Evolutionary conservation across 2,329 filamentous ascomycete genomes (phyloP).

Genomic region (Coniochaeta sp.): DNA sequence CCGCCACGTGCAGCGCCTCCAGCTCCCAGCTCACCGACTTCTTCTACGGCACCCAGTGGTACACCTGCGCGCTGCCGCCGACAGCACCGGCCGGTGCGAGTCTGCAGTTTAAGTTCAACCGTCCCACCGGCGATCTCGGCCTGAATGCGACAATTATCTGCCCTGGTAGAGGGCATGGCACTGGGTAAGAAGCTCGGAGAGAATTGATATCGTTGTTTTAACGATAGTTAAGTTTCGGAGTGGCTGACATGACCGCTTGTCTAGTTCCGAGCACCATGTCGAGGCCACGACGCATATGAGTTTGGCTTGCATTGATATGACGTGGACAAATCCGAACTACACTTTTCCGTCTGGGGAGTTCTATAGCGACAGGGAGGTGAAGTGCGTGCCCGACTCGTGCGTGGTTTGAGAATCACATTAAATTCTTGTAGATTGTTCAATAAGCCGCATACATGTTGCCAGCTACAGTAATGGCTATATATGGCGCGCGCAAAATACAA

Average conservation of each 20-base stretch:
- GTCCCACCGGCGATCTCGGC: neutral
- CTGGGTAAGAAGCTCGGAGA: neutral
- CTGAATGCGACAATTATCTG: neutral
- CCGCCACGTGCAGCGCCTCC: constrained; percentile 28
- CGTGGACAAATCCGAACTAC: neutral
- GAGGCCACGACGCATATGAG: neutral
- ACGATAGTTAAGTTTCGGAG: neutral
- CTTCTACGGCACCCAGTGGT: constrained; percentile 37
- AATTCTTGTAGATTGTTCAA: too few relatives aligned
- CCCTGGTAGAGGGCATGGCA: neutral
- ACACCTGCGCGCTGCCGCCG: constrained; percentile 29
- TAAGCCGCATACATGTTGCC: too few relatives aligned
- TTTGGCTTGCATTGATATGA: neutral
- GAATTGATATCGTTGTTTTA: neutral
- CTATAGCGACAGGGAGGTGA: constrained; percentile 1
- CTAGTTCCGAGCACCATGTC: neutral
- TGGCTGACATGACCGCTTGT: neutral
- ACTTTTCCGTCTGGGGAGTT: neutral
- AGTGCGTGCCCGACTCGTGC: neutral
- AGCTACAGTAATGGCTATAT: too few relatives aligned
- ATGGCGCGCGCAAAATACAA: too few relatives aligned
- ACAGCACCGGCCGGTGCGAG: neutral
- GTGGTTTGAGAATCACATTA: too few relatives aligned
- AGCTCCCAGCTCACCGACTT: constrained; percentile 35
- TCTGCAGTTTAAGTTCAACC: neutral